These are phyloP conservation scores for Piper betle DNA, from an alignment of 164 flowering plant species.

Conservation along the genomic window DNA sequence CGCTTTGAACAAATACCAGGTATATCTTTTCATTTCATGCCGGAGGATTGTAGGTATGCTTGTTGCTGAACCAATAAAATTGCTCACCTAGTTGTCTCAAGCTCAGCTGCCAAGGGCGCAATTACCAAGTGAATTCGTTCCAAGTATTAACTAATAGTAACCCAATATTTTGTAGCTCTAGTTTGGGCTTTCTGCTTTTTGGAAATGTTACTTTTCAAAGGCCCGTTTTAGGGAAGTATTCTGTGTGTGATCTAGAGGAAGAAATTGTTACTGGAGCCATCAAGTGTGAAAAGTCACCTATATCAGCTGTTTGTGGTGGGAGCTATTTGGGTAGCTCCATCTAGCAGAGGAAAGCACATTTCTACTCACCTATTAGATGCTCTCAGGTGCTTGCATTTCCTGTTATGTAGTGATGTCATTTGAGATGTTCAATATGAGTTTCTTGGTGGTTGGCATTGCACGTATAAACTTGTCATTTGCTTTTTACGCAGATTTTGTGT, in stretches of 20 bases:
- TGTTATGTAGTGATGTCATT: background rate
- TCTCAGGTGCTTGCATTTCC: slow-evolving; percentile 26
- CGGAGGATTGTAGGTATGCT: slow-evolving; percentile 66
- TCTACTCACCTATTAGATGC: slow-evolving; percentile 67
- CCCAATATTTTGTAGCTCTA: too few relatives aligned
- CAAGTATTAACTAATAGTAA: too few relatives aligned
- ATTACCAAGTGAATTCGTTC: too few relatives aligned
- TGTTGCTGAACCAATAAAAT: slow-evolving; percentile 58
- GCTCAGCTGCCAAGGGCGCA: background rate
- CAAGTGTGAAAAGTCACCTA: slow-evolving; percentile 40
- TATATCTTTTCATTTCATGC: slow-evolving; percentile 50
- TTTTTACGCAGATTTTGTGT: too few relatives aligned
- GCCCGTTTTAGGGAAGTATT: too few relatives aligned
- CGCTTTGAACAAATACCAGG: slow-evolving; percentile 25
- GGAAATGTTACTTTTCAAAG: too few relatives aligned
- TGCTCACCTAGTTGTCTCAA: slow-evolving; percentile 41
- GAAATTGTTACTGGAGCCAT: slow-evolving; percentile 29
- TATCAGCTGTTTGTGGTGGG: slow-evolving; percentile 62
- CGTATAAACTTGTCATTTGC: too few relatives aligned
- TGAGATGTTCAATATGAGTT: background rate
- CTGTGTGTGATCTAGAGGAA: too few relatives aligned
- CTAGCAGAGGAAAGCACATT: slow-evolving; percentile 54
- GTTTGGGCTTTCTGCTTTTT: too few relatives aligned
- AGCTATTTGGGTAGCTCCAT: slow-evolving; percentile 70
- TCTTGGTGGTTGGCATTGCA: background rate